Conservation (phyloP, 1,139 yeast species). For the Williopsis jadinii region DNA sequence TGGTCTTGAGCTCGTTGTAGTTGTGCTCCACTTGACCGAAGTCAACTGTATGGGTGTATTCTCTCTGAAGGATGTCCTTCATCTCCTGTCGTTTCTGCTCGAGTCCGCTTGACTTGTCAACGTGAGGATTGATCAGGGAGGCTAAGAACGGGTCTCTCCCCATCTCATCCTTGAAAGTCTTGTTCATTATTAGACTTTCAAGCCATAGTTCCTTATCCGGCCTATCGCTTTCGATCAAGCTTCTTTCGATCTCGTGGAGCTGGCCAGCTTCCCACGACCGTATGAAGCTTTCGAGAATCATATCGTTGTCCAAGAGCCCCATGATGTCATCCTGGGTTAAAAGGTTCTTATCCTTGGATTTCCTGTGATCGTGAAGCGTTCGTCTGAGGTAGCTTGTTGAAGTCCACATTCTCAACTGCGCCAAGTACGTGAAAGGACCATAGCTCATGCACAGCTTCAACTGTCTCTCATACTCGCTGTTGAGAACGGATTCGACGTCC, state of each 20-base stretch:
- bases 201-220: slow-evolving; percentile 2
- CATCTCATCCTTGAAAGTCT: slow-evolving; percentile 6
- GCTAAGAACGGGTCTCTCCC: slow-evolving; percentile 8
- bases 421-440: slow-evolving; percentile 28
- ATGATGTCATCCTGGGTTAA: slow-evolving; percentile 5
- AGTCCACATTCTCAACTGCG: slow-evolving; percentile 24
- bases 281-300: slow-evolving; percentile 4
- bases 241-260: slow-evolving; percentile 12
- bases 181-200: slow-evolving; percentile 4
- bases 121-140: background rate
- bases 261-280: slow-evolving; percentile 10
- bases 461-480: slow-evolving; percentile 32
- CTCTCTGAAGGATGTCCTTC: slow-evolving; percentile 5
- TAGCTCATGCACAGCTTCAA: slow-evolving; percentile 21
- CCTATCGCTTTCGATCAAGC: slow-evolving; percentile 2
- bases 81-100: background rate
- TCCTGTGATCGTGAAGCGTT: background rate
- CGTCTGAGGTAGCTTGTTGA: background rate
- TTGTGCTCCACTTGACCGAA: slow-evolving; percentile 2
- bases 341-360: slow-evolving; percentile 5
- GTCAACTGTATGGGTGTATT: slow-evolving; percentile 9
- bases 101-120: background rate
- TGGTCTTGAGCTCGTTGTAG: slow-evolving; percentile 3
- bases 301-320: slow-evolving; percentile 7
- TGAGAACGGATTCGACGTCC: slow-evolving; percentile 27